phyloP scores from a whole-genome alignment of 345 rosid genomes.

The Salix udensis region DNA sequence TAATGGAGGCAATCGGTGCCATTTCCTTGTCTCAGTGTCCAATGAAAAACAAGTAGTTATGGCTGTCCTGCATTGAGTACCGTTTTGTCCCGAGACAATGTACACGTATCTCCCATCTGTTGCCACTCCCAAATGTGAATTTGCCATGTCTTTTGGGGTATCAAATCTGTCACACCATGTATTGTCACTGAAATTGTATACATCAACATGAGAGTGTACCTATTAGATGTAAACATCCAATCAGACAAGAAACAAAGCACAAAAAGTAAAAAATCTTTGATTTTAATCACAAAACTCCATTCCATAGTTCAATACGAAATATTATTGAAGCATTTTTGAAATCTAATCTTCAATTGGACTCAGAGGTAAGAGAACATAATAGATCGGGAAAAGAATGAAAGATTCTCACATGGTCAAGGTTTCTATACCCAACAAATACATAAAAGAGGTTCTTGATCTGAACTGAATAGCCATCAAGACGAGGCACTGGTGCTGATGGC shows the following conservation, averaged over 20 bases:
- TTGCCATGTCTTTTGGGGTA: constrained; percentile 69
- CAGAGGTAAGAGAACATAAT: background rate
- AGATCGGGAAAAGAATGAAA: background rate
- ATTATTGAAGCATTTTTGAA: no score
- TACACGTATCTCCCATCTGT: constrained; percentile 70
- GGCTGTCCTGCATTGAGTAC: constrained; percentile 78
- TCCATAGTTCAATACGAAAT: no score
- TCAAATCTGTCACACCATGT: constrained; percentile 59
- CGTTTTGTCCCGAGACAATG: constrained; percentile 68
- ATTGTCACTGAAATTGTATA: constrained; percentile 58
- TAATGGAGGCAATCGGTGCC: constrained; percentile 56
- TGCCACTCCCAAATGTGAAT: constrained; percentile 76
- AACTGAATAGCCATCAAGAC: constrained; percentile 71
- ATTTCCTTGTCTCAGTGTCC: constrained; percentile 56
- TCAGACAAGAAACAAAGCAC: background rate
- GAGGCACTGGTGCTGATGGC: constrained; percentile 81
- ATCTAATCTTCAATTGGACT: background rate
- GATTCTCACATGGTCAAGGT: constrained; percentile 53
- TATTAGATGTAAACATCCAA: constrained; percentile 14
- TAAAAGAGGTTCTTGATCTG: constrained; percentile 67
- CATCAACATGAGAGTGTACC: constrained; percentile 88
- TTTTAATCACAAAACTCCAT: no score
- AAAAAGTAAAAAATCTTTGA: no score
- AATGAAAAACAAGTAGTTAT: constrained; percentile 50
- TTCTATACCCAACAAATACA: constrained; percentile 67